Evolutionary conservation across 768 basidiomycete genomes (phyloP), one percentile per base, ranked within the genome.

Genomic region (Chalciporus chontae): DNA sequence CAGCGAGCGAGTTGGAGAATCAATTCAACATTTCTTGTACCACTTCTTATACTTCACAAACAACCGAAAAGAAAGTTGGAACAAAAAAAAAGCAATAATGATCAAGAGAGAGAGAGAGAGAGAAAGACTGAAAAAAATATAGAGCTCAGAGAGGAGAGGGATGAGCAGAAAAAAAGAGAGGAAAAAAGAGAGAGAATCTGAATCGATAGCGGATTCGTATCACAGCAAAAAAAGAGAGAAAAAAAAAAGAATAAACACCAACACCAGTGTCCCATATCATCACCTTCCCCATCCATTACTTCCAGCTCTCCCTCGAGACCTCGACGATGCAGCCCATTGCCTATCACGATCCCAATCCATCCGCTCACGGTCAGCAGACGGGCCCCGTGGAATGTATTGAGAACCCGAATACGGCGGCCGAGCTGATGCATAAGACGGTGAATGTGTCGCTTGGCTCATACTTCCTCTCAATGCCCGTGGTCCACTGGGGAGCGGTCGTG

Each of bases 311-410:
- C 70, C 66, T 39, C 71, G 58, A 27, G 66, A 36, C 40, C 66
- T 54, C 14, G 65, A 47, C 17, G 61, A 58, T 8, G 51, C 45
- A 34, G 51, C 42, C 68, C 69, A 69, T 17, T 57, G 62, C 10
- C 75, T 55, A n/a, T 75, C 69, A n/a, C 73, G 64, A 14, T 77
- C 76, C 65, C 75, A 68, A 15, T 77, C 78, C 13, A 55, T 50
- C 13, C 77, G 64, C 18, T 81, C 79, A 3, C 79, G 70, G 56
- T 80, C 79, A 2, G 76, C 77, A 9, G 74, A 76, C 3, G 78
- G 79, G 5, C 77, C 78, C 1, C 79, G 71, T 29, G 79, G 78
- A 5, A 73, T 68, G 40, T 71, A 68, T 36, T 68, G 70, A 40
- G 70, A 61, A 24, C 66, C 58, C 13, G 49, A 34, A 10, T 59